Conservation (phyloP, 768 basidiomycete genomes). For the Tephrocybe rancida region DNA sequence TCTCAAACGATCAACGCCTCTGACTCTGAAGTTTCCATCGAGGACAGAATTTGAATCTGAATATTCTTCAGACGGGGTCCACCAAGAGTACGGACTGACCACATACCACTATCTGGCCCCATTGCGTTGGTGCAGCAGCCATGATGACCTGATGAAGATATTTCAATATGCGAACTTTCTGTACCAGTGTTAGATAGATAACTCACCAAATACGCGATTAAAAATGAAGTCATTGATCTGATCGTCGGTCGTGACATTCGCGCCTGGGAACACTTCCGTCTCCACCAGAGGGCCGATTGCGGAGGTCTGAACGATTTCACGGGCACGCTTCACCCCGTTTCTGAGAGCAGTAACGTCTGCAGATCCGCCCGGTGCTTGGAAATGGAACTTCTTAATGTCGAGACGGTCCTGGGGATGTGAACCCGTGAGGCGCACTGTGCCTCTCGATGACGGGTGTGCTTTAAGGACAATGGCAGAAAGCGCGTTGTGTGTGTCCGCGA, state of each 20-base stretch:
- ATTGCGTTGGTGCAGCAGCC: constrained; percentile 33
- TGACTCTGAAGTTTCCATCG: constrained; percentile 29
- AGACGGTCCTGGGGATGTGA: constrained; percentile 29
- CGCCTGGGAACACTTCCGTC: constrained; percentile 22
- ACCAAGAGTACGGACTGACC: background rate
- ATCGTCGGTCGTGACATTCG: constrained; percentile 18
- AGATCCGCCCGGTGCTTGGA: constrained; percentile 24
- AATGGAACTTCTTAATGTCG: constrained; percentile 30
- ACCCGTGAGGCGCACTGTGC: constrained; percentile 30
- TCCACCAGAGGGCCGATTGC: constrained; percentile 18
- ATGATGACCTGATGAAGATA: constrained; percentile 25
- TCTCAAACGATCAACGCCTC: constrained; percentile 29
- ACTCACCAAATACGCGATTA: constrained; percentile 25
- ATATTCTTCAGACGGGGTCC: background rate
- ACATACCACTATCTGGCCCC: constrained; percentile 25
- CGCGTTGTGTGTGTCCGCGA: constrained; percentile 23
- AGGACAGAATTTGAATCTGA: constrained; percentile 29
- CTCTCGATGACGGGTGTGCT: constrained; percentile 30
- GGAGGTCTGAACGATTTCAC: constrained; percentile 20
- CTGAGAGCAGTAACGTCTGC: constrained; percentile 26
- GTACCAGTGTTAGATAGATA: background rate
- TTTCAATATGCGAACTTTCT: background rate
- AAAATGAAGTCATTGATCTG: constrained; percentile 26
- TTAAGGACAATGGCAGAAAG: constrained; percentile 27
- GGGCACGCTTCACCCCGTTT: constrained; percentile 24